phyloP scores from a whole-genome alignment of 176 grass and related monocot genomes.

The Aegilops tauschii region DNA sequence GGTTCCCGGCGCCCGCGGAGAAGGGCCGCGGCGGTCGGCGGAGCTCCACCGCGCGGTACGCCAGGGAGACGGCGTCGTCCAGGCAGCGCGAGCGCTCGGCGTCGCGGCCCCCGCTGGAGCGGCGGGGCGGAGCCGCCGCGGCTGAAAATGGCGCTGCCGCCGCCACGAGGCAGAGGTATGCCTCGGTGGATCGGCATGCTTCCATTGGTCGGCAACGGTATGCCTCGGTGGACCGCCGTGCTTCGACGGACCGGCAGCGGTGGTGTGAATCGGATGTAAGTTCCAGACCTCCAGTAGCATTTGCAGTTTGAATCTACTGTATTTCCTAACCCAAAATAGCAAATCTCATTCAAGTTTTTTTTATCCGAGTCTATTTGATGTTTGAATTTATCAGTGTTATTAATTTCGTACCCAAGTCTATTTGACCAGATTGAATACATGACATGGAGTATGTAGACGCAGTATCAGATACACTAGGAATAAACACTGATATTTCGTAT shows the following conservation, averaged over 20 bases:
- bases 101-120: constrained; percentile 59
- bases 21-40: constrained; percentile 3
- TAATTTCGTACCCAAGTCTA: neutral
- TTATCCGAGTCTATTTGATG: neutral
- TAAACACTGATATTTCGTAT: neutral
- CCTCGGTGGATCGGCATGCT: constrained; percentile 45
- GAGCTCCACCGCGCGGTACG: constrained; percentile 56
- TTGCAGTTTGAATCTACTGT: neutral
- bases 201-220: constrained; percentile 37
- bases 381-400: neutral
- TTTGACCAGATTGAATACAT: neutral
- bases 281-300: neutral
- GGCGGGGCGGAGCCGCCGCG: neutral
- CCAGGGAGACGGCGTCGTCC: constrained; percentile 72
- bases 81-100: constrained; percentile 63
- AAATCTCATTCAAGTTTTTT: neutral
- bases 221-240: constrained; percentile 46
- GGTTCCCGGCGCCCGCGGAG: constrained; percentile 34
- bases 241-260: constrained; percentile 24
- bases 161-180: constrained; percentile 43
- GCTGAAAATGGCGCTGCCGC: neutral
- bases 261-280: constrained; percentile 67
- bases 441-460: neutral
- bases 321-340: neutral
- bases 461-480: neutral